These are phyloP conservation scores for Coelastrella sp. DNA, from an alignment of 139 green algal genomes.

Conservation along the genomic window DNA sequence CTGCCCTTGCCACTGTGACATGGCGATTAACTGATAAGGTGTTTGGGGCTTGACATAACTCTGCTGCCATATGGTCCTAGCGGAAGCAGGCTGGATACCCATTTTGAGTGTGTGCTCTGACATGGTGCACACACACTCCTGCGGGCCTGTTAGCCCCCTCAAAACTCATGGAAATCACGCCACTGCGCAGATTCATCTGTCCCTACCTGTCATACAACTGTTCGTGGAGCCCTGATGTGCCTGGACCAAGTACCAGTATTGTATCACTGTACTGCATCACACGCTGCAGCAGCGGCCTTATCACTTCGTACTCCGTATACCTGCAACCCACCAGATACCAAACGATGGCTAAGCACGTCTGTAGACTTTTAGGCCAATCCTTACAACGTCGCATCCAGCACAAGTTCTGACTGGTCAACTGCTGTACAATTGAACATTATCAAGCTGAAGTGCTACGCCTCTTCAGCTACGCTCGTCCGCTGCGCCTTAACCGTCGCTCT, in stretches of 20 bases:
- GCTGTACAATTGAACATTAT: background rate
- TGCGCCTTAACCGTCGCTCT: background rate
- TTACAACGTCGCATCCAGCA: too few relatives aligned
- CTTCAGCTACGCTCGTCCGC: background rate
- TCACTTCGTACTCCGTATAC: slow-evolving; percentile 27
- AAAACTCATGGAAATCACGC: too few relatives aligned
- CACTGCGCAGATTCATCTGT: background rate
- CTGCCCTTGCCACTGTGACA: too few relatives aligned
- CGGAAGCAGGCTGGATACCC: too few relatives aligned
- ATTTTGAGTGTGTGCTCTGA: too few relatives aligned
- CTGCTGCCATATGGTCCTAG: too few relatives aligned
- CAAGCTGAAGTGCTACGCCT: background rate
- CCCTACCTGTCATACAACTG: slow-evolving; percentile 46
- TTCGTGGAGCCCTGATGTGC: slow-evolving; percentile 36
- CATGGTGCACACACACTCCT: too few relatives aligned
- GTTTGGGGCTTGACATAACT: too few relatives aligned
- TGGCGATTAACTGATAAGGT: too few relatives aligned
- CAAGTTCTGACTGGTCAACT: background rate
- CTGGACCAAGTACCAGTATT: slow-evolving; percentile 38
- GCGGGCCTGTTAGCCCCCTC: too few relatives aligned
- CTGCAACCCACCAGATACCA: background rate
- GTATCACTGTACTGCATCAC: slow-evolving; percentile 26
- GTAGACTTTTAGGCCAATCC: too few relatives aligned
- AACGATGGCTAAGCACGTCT: background rate
- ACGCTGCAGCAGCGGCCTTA: slow-evolving; percentile 27